A percentile compares a stretch with the other conserved stretches of the same genome.
Conservation (phyloP, 1,284 basidiomycete species). For the Polyporus tsugae region DNA sequence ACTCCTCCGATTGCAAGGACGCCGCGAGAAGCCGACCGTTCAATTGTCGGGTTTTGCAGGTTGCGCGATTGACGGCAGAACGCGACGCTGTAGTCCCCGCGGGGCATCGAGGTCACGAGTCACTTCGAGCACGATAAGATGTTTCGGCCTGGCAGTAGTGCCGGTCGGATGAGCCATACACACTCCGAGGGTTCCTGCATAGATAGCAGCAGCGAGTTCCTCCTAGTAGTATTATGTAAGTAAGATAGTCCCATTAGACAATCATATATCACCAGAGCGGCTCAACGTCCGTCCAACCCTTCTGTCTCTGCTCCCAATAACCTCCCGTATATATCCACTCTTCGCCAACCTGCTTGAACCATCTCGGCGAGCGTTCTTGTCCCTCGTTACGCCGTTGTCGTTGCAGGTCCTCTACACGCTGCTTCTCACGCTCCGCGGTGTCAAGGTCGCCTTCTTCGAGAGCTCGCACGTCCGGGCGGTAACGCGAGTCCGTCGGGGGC, state of each 20-base stretch:
- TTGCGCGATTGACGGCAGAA: slow-evolving; percentile 9
- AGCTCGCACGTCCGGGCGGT: slow-evolving; percentile 87
- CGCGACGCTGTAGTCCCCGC: slow-evolving; percentile 3
- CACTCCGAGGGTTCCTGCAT: neutral
- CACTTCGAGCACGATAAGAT: neutral
- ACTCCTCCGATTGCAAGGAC: slow-evolving; percentile 18
- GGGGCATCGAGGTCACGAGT: slow-evolving; percentile 24
- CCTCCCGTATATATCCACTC: slow-evolving; percentile 82
- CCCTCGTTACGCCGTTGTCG: slow-evolving; percentile 70
- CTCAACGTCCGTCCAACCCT: slow-evolving; percentile 66
- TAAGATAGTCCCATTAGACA: slow-evolving; percentile 23
- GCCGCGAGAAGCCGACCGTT: slow-evolving; percentile 25
- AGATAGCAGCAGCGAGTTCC: neutral
- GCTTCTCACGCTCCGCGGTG: slow-evolving; percentile 81
- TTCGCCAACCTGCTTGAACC: slow-evolving; percentile 77
- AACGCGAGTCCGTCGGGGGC: slow-evolving; percentile 87
- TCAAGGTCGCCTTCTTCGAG: slow-evolving; percentile 86
- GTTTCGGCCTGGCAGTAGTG: neutral
- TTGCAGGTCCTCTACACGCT: slow-evolving; percentile 77
- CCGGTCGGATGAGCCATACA: neutral
- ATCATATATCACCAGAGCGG: slow-evolving; percentile 69
- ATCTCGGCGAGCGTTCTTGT: slow-evolving; percentile 65
- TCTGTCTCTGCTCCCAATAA: slow-evolving; percentile 82
- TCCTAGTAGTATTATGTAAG: slow-evolving; percentile 28
- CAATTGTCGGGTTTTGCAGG: slow-evolving; percentile 29